Base-by-base conservation (phyloP, 805 yeast genomes). In the Saccharomycopsis selenospora region DNA sequence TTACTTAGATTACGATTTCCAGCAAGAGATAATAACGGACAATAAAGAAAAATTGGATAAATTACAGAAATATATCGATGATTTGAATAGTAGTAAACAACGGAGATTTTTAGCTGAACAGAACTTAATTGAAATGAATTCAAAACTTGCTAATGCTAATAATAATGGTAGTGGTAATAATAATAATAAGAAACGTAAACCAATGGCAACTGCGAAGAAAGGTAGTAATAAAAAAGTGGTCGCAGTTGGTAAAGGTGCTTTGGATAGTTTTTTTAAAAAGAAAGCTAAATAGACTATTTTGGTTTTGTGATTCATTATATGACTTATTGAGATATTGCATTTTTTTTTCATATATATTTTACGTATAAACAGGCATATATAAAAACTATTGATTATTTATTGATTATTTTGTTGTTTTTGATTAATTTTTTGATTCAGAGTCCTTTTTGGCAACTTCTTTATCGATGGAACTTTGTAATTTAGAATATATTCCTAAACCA, bases 401-500 rank as follows among this genome's bases (percentile, higher is more conserved):
- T 28, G 30, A 28, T 11, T 28, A 28, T 36, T 42, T 6, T 20
- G 10, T 40, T 6, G 11, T 14, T 46, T 45, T 43, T 28, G 26
- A 27, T 14, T 7, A 7, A 22, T 14, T 6, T 24, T 27, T 3
- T 14, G 11, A n/a, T n/a, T n/a, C n/a, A n/a, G n/a, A 20, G 22
- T 40, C n/a, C 14, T 47, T 10, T 13, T 22, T 20, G 50, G 45
- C 40, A 24, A 23, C 11, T 17, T 36, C 17, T 26, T 17, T 20
- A n/a, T 18, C 38, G 17, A 28, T 17, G 6, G 18, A 24, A n/a
- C 22, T 33, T 27, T 64, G 66, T 55, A 82, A 70, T 55, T 75
- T 72, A 55, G 81, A 75, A 64, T 75, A 83, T 54, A 86, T 82
- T 41, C 84, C 76, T 75, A 85, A 64, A 0, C 95, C 95, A 52